phyloP scores from a whole-genome alignment of 257 asterid genomes.

The Petunia axillaris region DNA sequence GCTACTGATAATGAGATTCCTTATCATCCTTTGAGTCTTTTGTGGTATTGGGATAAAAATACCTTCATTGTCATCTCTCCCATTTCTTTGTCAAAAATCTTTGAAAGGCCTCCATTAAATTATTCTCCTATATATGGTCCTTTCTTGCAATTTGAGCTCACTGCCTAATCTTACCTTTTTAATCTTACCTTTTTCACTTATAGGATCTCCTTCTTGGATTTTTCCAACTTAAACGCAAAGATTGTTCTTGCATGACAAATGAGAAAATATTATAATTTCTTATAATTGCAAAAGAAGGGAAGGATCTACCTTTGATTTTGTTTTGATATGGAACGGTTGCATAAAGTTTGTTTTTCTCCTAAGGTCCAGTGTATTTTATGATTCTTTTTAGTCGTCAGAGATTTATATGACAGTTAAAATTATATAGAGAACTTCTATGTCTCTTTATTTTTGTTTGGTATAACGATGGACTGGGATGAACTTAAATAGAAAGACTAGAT shows the following conservation, averaged over 20 bases:
- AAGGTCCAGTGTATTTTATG: too few species aligned
- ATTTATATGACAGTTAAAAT: too few species aligned
- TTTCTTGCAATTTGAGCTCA: conserved; percentile 17
- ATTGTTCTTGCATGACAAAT: neutral
- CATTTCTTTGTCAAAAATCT: neutral
- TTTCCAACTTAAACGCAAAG: neutral
- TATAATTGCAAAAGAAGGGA: neutral
- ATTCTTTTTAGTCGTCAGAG: too few species aligned
- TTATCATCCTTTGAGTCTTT: neutral
- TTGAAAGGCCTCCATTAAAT: neutral
- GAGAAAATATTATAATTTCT: neutral
- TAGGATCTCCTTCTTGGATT: neutral
- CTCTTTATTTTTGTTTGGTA: too few species aligned
- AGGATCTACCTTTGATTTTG: neutral
- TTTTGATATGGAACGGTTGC: neutral
- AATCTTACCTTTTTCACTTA: neutral
- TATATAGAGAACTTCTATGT: too few species aligned
- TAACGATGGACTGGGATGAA: too few species aligned
- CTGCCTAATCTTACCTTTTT: neutral
- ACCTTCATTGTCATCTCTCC: neutral
- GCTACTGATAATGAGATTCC: conserved; percentile 10
- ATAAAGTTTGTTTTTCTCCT: too few species aligned
- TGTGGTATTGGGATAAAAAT: neutral
- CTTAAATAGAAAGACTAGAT: too few species aligned
- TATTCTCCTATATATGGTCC: neutral